Conservation (phyloP, 371 early-diverging fungal genomes). For the Mucor racemosus region DNA sequence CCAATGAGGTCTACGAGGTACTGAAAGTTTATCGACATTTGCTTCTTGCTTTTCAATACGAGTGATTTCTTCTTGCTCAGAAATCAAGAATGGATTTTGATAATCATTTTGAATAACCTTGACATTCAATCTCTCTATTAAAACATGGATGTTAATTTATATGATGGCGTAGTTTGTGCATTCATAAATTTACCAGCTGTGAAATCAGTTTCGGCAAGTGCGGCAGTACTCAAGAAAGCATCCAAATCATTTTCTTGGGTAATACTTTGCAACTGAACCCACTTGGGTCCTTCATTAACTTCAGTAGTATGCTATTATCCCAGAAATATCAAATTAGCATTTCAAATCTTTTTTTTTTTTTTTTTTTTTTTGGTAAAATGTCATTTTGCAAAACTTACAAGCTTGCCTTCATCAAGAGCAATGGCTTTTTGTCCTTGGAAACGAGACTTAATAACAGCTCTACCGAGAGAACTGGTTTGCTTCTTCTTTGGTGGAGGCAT, state of each 20-base stretch:
- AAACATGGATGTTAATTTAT: too few species aligned
- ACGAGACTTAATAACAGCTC: conserved; percentile 89
- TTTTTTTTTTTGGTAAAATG: too few species aligned
- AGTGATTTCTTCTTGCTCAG: conserved; percentile 74
- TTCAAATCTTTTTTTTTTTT: too few species aligned
- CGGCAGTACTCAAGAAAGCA: conserved; percentile 93
- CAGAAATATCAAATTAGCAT: not conserved
- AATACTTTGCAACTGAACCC: conserved; percentile 92
- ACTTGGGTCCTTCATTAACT: conserved; percentile 78
- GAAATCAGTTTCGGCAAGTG: conserved; percentile 94
- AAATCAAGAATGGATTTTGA: conserved; percentile 83
- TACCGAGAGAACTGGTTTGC: conserved; percentile 69
- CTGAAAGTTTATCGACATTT: conserved; percentile 72
- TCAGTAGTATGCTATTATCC: conserved; percentile 84
- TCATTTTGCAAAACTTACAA: conserved; percentile 44
- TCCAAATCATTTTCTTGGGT: conserved; percentile 97
- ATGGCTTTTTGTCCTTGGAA: conserved; percentile 85
- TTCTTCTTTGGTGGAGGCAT: conserved; percentile 48
- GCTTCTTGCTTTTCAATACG: conserved; percentile 78
- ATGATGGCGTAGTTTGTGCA: too few species aligned
- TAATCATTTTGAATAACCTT: conserved; percentile 79
- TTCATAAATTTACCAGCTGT: conserved; percentile 75
- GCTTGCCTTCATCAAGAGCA: conserved; percentile 67
- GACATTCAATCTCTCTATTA: conserved; percentile 79
- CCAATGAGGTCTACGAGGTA: conserved; percentile 94